A percentile compares a stretch with the other conserved stretches of the same genome.
Evolutionary conservation across 192 early-diverging fungal species (phyloP).

Genomic region (Glomus cerebriforme): DNA sequence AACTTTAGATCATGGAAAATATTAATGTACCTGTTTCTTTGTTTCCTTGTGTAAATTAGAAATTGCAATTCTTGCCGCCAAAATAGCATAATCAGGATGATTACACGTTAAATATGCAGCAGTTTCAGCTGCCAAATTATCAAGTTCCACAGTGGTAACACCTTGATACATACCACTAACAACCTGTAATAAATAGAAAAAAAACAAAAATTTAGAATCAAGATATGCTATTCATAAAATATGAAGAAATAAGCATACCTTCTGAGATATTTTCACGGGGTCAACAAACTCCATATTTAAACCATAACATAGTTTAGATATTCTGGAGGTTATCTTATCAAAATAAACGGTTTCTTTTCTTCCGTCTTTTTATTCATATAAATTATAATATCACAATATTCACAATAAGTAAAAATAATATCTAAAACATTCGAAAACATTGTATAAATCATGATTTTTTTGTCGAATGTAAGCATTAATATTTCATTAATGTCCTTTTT

Average conservation of each 20-base stretch:
- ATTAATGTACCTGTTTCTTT: slow-evolving; percentile 47
- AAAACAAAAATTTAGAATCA: neutral
- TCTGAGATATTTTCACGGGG: slow-evolving; percentile 90
- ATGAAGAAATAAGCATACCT: slow-evolving; percentile 59
- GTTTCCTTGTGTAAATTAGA: slow-evolving; percentile 95
- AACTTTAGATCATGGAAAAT: too few species aligned
- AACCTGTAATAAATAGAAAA: slow-evolving; percentile 53
- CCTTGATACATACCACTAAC: slow-evolving; percentile 86
- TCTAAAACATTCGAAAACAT: too few species aligned
- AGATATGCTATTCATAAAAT: neutral
- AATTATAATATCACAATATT: too few species aligned
- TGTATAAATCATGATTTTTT: too few species aligned
- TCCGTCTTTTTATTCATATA: too few species aligned
- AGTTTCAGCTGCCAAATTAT: slow-evolving; percentile 92
- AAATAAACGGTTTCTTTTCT: too few species aligned
- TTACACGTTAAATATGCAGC: slow-evolving; percentile 88
- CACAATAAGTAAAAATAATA: too few species aligned
- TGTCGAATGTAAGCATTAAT: too few species aligned
- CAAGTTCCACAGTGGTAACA: slow-evolving; percentile 83
- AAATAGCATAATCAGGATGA: slow-evolving; percentile 96
- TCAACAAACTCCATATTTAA: slow-evolving; percentile 95
- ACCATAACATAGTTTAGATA: slow-evolving; percentile 96
- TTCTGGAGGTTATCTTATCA: slow-evolving; percentile 75
- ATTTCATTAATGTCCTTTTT: too few species aligned
- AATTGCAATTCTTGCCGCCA: slow-evolving; percentile 97